Base-by-base conservation (phyloP, 768 basidiomycete species). In the Amanita pseudoporphyria region DNA sequence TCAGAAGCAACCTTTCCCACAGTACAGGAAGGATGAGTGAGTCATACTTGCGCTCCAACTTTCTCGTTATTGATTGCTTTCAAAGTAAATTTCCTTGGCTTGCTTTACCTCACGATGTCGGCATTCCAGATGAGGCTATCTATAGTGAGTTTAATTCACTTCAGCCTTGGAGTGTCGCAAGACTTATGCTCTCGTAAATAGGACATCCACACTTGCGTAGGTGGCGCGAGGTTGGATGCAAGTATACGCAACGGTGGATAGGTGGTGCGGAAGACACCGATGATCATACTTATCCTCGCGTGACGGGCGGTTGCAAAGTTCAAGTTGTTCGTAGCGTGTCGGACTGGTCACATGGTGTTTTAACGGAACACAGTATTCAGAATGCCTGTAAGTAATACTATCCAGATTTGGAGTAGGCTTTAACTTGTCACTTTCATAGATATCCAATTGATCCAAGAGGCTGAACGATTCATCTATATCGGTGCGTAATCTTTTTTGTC, bases 331-430 rank as follows among this genome's bases (percentile, higher is more conserved):
- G 95, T 47, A 89, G 86, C 53, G 87, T 93, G 18, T 81, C 75
- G 1, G 95, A 97, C 65, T 99, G 95, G 95, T 87, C 84, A 58
- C 89, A 92, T 57, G 95, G 94, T 2, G 87, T 93, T 31, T 71
- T 94, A 55, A 84, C 79, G 3, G 95, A 97, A 64, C 78, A 81
- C 52, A 92, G 88, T 64, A 91, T 98, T 52, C 94, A 96, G 67
- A 86, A 91, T 57, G 94, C 95, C 41, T 92, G 88, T 89, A 59
- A 62, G 85, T 77, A 42, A n/a, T 30, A 4, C 40, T 26, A 33
- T 28, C 9, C 19, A 16, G 28, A 19, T 41, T 45, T 36, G 45
- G n/a, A 36, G 47, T 51, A 30, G 28, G 16, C 18, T 24, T 6
- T 22, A 21, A 30, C 14, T 52, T 19, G 9, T 35, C 21, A 48